Evolutionary conservation across 306 rosid genomes (phyloP), one percentile per base, ranked within the genome.

Genomic region (Prunus padus): DNA sequence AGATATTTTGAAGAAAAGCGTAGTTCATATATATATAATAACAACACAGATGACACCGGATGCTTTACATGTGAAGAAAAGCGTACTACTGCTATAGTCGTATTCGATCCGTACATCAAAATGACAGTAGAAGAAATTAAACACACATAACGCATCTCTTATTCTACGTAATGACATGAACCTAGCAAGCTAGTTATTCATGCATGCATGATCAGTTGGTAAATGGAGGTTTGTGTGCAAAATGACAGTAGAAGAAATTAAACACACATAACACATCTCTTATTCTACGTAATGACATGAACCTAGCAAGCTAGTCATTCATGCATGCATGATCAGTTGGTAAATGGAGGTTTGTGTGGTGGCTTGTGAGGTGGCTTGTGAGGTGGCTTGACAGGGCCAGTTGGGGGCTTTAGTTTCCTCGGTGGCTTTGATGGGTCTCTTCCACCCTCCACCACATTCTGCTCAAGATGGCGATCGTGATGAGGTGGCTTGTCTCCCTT

Each of bases 321-420:
- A 61, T 33, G 67, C 25, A 33, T n/a, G n/a, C n/a, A n/a, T 59
- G 65, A n/a, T 50, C 28, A 50, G 40, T 50, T 26, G 8, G 55
- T 67, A 23, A 47, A 44, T 44, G 76, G 56, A 42, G 56, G 76
- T 19, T 42, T 59, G 67, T 72, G 76, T 6, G 76, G 65, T 54
- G 65, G 65, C 9, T 71, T 71, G 26, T 71, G n/a, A n/a, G n/a
- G n/a, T n/a, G n/a, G n/a, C n/a, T n/a, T n/a, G 40, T 33, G 42
- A 15, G 66, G 76, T 26, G 42, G 44, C 67, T 62, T 62, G 20
- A 59, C 37, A 25, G 65, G 65, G 65, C 51, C 37, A 56, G 52
- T 56, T 8, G 66, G 42, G 44, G 76, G 54, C 16, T 40, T 72
- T 44, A 72, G 30, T 26, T 72, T 72, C 56, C 57, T 12, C 2